Evolutionary conservation across 768 basidiomycete genomes (phyloP).

Genomic region (Lentinula lateritia): DNA sequence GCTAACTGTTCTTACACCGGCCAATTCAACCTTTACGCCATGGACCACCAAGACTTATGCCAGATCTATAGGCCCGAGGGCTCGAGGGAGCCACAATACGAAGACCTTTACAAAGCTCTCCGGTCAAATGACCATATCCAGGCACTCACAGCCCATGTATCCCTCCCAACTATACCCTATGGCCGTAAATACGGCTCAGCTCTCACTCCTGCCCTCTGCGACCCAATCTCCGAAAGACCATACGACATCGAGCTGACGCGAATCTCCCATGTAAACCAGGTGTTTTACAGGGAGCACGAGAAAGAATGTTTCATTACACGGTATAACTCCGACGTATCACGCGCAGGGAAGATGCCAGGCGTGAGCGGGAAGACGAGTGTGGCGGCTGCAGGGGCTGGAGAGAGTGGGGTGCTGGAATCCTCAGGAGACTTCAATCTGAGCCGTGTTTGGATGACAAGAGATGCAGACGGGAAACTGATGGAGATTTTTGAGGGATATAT

Average conservation of each 20-base stretch:
- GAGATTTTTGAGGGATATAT: conserved; percentile 1
- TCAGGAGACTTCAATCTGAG: neutral
- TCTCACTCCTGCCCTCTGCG: neutral
- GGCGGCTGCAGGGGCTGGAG: neutral
- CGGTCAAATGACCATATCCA: neutral
- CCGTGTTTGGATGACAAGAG: neutral
- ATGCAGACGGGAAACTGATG: neutral
- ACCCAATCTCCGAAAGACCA: neutral
- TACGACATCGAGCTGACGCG: neutral
- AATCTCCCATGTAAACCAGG: neutral
- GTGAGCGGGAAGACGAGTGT: neutral
- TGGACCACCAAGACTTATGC: conserved; percentile 4
- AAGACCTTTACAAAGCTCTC: neutral
- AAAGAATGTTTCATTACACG: neutral
- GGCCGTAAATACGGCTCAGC: neutral
- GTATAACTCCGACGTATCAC: neutral
- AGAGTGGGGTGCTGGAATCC: neutral
- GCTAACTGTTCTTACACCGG: neutral
- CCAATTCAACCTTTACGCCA: neutral
- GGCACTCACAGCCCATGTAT: neutral
- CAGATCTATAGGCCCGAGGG: neutral
- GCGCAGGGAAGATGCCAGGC: neutral
- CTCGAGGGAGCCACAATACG: neutral
- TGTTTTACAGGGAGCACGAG: neutral
- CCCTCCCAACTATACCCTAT: neutral